Percentiles rank a stretch among this genome's conserved stretches.
Evolutionary conservation across 2,329 filamentous ascomycete genomes (phyloP).

Genomic region (Onygenales sp.): DNA sequence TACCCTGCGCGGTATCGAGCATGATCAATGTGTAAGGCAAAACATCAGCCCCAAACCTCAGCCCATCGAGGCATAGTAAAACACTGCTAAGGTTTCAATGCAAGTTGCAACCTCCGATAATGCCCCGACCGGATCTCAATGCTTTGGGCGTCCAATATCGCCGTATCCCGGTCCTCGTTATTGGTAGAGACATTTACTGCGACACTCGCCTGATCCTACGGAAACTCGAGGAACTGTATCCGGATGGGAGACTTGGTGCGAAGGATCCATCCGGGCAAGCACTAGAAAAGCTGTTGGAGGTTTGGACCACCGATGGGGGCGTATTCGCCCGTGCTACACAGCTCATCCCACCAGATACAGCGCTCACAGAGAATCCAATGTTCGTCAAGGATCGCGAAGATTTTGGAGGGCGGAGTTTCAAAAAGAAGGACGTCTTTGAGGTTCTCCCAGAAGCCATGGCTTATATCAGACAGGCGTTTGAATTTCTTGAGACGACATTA

Average conservation of each 20-base stretch:
- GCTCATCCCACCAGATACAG: constrained; percentile 49
- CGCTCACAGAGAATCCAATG: constrained; percentile 45
- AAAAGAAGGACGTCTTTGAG: constrained; percentile 26
- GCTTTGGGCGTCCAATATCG: constrained; percentile 56
- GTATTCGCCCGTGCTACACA: constrained; percentile 46
- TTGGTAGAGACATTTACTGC: constrained; percentile 59
- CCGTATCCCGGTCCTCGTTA: constrained; percentile 58
- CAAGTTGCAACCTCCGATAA: constrained; percentile 54
- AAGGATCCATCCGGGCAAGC: constrained; percentile 34
- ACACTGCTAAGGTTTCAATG: neutral
- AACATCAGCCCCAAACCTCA: constrained; percentile 17
- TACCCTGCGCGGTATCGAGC: constrained; percentile 54
- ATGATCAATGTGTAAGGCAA: constrained; percentile 52
- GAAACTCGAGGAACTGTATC: constrained; percentile 52
- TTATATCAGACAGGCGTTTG: constrained; percentile 46
- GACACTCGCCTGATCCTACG: constrained; percentile 60
- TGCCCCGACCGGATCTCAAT: constrained; percentile 57
- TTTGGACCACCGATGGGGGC: constrained; percentile 46
- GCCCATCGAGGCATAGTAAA: neutral
- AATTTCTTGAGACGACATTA: constrained; percentile 52
- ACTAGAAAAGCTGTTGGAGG: constrained; percentile 47
- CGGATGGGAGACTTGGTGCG: constrained; percentile 32
- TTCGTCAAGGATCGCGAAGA: constrained; percentile 52
- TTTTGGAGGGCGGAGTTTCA: constrained; percentile 35
- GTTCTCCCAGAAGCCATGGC: constrained; percentile 48